Base-by-base conservation (phyloP, 192 early-diverging fungal species). In the Spinellus fusiger region DNA sequence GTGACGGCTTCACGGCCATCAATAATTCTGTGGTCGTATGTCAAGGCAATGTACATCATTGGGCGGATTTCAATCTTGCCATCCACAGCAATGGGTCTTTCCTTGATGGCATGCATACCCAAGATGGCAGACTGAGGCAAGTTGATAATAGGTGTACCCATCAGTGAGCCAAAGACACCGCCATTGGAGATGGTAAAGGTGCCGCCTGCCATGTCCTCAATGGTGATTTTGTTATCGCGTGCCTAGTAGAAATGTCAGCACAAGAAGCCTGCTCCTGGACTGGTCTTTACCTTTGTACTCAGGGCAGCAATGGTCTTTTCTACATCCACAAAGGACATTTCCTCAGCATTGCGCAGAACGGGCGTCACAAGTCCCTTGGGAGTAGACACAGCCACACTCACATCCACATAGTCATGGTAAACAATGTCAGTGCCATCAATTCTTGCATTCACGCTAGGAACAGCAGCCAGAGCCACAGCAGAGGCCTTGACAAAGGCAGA, bases 151-250 rank as follows among this genome's bases (percentile, higher is more conserved):
- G 96, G 96, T 12, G 96, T 99, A 38, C 96, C 96, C 73, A 86
- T 88, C 59, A 99, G 76, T 26, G 96, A 99, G 35, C 96, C 96
- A 75, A 94, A 99, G 37, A 97, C 93, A 48, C 96, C 96, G 58
- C 96, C 96, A 84, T 99, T 99, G 33, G 94, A 96, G 56, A 99
- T 95, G 62, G 96, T 99, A 74, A 99, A 99, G 51, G 96, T 99
- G 62, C 96, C 96, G 34, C 96, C 96, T 49, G 91, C 81, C 84
- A 99, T 85, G 73, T 99, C 96, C 80, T 99, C 96, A 68, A 99
- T 89, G 22, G 94, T 89, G 79, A 99, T 93, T 67, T 87, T 87
- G 71, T 94, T 94, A 69, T 94, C 91, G 46, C 91, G 86, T 33
- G 96, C 96, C 90, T 95, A 77, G 18, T 6, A 5, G n/a, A n/a